Evolutionary conservation across 2,329 filamentous ascomycete genomes (phyloP), one percentile per base, ranked within the genome.

Genomic region (Furcasterigmium sp.): DNA sequence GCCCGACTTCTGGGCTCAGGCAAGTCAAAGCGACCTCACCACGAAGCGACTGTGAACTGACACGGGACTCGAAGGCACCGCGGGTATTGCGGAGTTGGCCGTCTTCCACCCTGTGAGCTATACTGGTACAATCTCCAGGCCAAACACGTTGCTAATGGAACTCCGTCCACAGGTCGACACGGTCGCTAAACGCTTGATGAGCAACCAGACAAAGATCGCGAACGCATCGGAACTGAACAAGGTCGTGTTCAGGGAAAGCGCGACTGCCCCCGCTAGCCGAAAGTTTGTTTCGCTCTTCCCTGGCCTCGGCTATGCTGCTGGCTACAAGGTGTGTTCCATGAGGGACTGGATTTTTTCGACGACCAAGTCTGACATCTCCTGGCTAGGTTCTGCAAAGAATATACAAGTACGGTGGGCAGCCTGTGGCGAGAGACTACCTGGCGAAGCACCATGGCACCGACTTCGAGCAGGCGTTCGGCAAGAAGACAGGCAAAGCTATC

Each of bases 401-500:
- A 63, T 98, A 98, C 80, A 98, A 98, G 73, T 98, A 96, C 61
- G 93, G 93, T 53, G 93, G 93, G 40, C 93, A 98, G 73, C 93
- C 93, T 36, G 87, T 96, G 57, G 91, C 88, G 30, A 85, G 91
- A 43, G 93, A 98, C 69, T 96, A 85, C 68, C 79, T 98, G 41
- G 78, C 79, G 41, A 69, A 77, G 60, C 78, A 97, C 75, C 84
- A 95, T 62, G 85, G 87, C 54, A 76, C 80, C 56, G 76, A 84
- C 53, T 98, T 98, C 63, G 91, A 97, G 67, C 72, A 75, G 53
- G 80, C 89, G 10, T 98, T 98, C 59, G 93, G 93, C 61, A 91
- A 91, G 73, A 94, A 95, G 68, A 96, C 89, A 29, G 93, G 93
- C 66, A 97, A 98, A 77, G 91, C 93, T 13, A 90, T 98, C 57